These are phyloP conservation scores for Ceratocystiopsis brevicomis DNA, from an alignment of 2,329 filamentous ascomycete species.

Conservation along the genomic window DNA sequence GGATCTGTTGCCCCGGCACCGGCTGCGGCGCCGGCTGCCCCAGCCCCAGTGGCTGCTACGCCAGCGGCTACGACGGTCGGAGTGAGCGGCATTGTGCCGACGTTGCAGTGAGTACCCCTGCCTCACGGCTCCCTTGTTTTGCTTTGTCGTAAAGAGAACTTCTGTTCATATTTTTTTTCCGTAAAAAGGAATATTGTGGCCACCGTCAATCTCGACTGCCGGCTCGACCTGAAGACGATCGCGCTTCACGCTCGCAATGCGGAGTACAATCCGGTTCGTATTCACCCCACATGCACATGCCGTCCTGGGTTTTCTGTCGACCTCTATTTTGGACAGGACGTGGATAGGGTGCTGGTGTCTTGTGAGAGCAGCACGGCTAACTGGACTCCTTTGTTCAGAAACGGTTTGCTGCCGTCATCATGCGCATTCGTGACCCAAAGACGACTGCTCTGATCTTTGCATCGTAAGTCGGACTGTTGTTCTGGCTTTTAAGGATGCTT, in stretches of 20 bases:
- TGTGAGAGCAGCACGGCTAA: conserved; percentile 2
- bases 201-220: conserved; percentile 95
- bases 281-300: conserved; percentile 1
- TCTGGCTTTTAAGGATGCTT: background rate
- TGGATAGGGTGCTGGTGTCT: no score
- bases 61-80: conserved; percentile 70
- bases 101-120: conserved; percentile 57
- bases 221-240: conserved; percentile 96
- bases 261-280: conserved; percentile 64
- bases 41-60: conserved; percentile 38
- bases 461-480: conserved; percentile 5
- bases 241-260: conserved; percentile 95
- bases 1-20: conserved; percentile 6
- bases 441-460: conserved; percentile 96
- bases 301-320: background rate
- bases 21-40: conserved; percentile 4
- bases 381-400: conserved; percentile 18
- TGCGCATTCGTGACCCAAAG: conserved; percentile 98
- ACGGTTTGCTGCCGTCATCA: conserved; percentile 98
- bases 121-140: background rate
- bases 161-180: conserved; percentile 8
- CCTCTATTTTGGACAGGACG: background rate
- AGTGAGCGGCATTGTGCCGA: conserved; percentile 80
- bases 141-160: conserved; percentile 7
- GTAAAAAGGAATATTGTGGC: conserved; percentile 85